Evolutionary conservation across 2,329 filamentous ascomycete genomes (phyloP), one percentile per base, ranked within the genome.

Genomic region (Calonectria honghensis): DNA sequence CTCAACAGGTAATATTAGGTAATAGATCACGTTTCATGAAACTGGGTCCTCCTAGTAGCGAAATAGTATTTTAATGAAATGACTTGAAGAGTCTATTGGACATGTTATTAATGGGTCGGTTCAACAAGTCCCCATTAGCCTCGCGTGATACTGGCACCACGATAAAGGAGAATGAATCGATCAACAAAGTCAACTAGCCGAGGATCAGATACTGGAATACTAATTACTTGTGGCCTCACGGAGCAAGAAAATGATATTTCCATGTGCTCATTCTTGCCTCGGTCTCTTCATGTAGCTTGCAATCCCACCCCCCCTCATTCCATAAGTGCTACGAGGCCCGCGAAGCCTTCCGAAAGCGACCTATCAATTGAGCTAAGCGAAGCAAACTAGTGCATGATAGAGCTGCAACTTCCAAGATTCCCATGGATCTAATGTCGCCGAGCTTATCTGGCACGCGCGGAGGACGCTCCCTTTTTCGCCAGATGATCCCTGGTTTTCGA

Each of bases 61-160:
- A 48, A 50, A 50, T 18, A 35, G 5, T 14, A 65, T 50, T 32
- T 35, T 11, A 27, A 63, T 20, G n/a, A 41, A 65, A 27, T 52
- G 52, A 51, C 4, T 35, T 35, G 10, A 65, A 35, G 41, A 41
- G 50, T 35, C 41, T 31, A 6, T 18, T 50, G 24, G 27, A 24
- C 41, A 50, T 65, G 61, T 29, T 65, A 20, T 32, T 27, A 32
- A 31, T 67, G 45, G 31, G 51, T 29, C 63, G 51, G 45, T 68
- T 68, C 35, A 9, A 39, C 41, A 54, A 35, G 54, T 39, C 31
- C 27, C 39, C 37, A 35, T 67, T 35, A 20, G 2, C 37, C 41
- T 72, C 70, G 70, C 54, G 14, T 72, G 70, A 68, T 27, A 37
- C 68, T 72, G 70, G 14, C 54, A 72, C 70, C 70, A 72, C 54